Evolutionary conservation across 2,329 filamentous ascomycete species (phyloP), one percentile per base, ranked within the genome.

Genomic region (Fusarium subtropicale): DNA sequence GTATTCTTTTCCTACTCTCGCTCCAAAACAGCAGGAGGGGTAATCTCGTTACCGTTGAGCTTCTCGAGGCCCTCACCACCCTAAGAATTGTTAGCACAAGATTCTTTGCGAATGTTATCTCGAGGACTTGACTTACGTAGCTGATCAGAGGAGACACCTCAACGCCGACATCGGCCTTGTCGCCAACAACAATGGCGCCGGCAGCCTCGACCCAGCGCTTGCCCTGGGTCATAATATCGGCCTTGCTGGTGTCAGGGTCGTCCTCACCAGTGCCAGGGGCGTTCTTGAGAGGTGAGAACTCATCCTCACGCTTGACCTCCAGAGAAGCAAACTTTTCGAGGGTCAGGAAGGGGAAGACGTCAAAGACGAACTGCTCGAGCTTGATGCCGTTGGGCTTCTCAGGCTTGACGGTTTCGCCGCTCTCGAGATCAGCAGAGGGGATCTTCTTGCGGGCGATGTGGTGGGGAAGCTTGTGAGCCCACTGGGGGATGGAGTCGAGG

Each of bases 361-460:
- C 96, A 78, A 99, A 99, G 65, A 99, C 94, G 76, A 98, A 99
- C 82, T 98, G 96, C 86, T 99, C 96, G 39, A 99, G 88, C 86
- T 99, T 99, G 87, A 99, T 94, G 72, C 96, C 96, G 78, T 99
- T 99, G 70, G 96, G 93, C 84, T 94, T 96, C 79, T 94, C 90
- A 5, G 95, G 94, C 87, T 97, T 97, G 80, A 97, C 85, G 1
- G 88, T 88, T 79, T 93, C 90, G 68, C 94, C 94, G 33, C 87
- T 91, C 77, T 91, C 85, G 16, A 90, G 86, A 78, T 97, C 90
- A 71, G 93, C 87, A 78, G 88, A 91, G 13, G 95, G 94, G 68
- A 99, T 99, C 92, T 99, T 99, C 91, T 99, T 99, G 80, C 92
- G 90, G 45, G 96, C 96, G 68, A 99, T 90, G 85, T 99, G 96